Conservation (phyloP, 306 rosid species). For the Argentina anserina region DNA sequence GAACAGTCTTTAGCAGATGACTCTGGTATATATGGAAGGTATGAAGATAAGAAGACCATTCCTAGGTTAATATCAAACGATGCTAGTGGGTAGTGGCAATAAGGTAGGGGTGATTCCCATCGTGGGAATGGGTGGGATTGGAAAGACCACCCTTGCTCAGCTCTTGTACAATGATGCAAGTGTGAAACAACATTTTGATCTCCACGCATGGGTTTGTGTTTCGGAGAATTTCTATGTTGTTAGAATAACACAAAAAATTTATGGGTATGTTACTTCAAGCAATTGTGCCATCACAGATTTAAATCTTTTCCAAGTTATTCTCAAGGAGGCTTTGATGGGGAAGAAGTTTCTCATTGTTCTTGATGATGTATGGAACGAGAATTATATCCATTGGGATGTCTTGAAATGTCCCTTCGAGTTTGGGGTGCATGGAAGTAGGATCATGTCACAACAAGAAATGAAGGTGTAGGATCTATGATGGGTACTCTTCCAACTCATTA, state of each 20-base stretch:
- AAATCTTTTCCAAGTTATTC: background rate
- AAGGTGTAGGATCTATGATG: background rate
- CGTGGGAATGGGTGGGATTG: background rate
- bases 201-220: background rate
- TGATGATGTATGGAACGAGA: slow-evolving; percentile 3
- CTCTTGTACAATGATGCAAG: background rate
- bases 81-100: background rate
- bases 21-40: background rate
- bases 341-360: slow-evolving; percentile 6
- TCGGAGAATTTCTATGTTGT: background rate
- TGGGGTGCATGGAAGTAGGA: background rate
- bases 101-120: background rate
- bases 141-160: slow-evolving; percentile 7
- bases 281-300: background rate
- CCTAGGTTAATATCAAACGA: background rate
- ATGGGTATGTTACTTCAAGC: background rate
- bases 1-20: background rate
- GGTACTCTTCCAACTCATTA: background rate
- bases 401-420: background rate
- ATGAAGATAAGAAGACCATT: background rate
- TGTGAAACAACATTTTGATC: background rate
- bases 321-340: background rate
- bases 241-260: background rate
- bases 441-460: slow-evolving; percentile 8
- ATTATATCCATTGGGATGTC: background rate